Evolutionary conservation across 2,329 filamentous ascomycete species (phyloP).

Genomic region (Hymenoscyphus occultus): DNA sequence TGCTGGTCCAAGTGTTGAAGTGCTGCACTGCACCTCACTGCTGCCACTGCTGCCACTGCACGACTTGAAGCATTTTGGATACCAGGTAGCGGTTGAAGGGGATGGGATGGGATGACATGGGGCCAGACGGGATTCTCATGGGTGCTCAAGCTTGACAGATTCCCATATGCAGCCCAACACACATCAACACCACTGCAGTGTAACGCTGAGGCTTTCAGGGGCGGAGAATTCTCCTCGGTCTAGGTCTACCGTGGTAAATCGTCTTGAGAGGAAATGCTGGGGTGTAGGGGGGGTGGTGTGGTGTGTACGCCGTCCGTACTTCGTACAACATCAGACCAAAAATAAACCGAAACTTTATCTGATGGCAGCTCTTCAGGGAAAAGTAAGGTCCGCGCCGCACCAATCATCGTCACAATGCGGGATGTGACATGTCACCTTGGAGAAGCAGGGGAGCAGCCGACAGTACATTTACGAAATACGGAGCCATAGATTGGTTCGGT

Average conservation of each 20-base stretch:
- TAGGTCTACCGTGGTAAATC: not conserved
- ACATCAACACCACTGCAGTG: conserved; percentile 2
- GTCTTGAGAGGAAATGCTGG: too few species aligned
- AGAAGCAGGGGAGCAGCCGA: not conserved
- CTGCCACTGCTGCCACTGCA: not conserved
- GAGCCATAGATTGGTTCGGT: not conserved
- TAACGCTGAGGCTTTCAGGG: conserved; percentile 10
- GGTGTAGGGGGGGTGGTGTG: not conserved
- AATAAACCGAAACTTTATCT: not conserved
- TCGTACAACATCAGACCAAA: too few species aligned
- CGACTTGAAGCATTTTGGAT: not conserved
- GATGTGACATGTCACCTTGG: not conserved
- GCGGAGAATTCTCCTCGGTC: conserved; percentile 2
- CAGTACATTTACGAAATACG: too few species aligned
- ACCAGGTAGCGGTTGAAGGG: not conserved
- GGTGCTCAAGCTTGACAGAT: not conserved
- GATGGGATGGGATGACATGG: not conserved
- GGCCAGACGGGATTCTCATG: not conserved
- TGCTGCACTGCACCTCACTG: too few species aligned
- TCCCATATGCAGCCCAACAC: not conserved
- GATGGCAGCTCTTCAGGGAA: conserved; percentile 10
- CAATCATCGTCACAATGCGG: not conserved
- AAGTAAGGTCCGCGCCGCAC: conserved; percentile 6
- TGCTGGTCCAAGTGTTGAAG: not conserved
- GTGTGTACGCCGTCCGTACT: too few species aligned